A percentile compares a stretch with the other conserved stretches of the same genome.
Evolutionary conservation across 139 green algal species (phyloP).

Genomic region (Picocystis salinarum): DNA sequence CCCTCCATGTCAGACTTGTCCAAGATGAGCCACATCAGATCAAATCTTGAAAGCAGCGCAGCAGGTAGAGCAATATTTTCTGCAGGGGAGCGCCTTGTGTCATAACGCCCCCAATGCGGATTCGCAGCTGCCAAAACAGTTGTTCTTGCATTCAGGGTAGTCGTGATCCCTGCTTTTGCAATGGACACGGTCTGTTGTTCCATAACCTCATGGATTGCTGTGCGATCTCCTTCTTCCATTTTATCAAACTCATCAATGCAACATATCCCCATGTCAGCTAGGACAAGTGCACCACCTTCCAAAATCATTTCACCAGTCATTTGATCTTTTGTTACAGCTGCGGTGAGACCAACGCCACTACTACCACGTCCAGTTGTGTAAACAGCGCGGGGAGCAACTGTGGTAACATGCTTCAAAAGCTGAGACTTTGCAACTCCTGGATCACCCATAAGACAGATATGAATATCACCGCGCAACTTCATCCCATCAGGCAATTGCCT

Average conservation of each 20-base stretch:
- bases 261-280: constrained; percentile 95
- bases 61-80: constrained; percentile 98
- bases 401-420: constrained; percentile 34
- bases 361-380: constrained; percentile 95
- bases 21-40: constrained; percentile 96
- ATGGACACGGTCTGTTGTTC: constrained; percentile 98
- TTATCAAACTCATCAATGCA: constrained; percentile 99
- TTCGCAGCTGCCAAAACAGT: constrained; percentile 92
- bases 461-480: constrained; percentile 82
- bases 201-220: constrained; percentile 97
- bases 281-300: constrained; percentile 89
- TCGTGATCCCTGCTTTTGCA: constrained; percentile 97
- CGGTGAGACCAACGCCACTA: constrained; percentile 85
- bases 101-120: constrained; percentile 86
- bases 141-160: constrained; percentile 93
- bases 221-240: constrained; percentile 96
- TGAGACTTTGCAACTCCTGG: constrained; percentile 96
- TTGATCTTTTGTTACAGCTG: constrained; percentile 69
- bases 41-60: constrained; percentile 77
- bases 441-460: constrained; percentile 98
- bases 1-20: constrained; percentile 51
- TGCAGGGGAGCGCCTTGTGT: constrained; percentile 57
- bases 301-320: constrained; percentile 86
- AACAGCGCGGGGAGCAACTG: constrained; percentile 45
- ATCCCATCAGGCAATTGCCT: constrained; percentile 73